phyloP scores from a whole-genome alignment of 176 grass and related monocot genomes.

The Phoenix roebelenii region DNA sequence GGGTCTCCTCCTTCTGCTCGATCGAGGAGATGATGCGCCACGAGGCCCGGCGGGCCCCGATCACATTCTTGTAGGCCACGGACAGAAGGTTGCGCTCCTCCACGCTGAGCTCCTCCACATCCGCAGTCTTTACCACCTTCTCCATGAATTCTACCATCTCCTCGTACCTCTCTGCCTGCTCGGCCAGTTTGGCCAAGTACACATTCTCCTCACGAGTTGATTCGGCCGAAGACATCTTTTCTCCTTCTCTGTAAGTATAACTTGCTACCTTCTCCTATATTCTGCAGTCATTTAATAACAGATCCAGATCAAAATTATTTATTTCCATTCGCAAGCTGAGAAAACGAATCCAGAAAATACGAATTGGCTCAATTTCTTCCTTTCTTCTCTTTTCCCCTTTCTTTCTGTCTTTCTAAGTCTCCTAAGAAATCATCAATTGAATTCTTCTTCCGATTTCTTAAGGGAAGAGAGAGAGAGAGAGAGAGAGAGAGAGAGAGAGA shows the following conservation, averaged over 20 bases:
- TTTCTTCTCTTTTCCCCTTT: no score
- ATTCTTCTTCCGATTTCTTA: no score
- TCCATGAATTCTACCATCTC: constrained; percentile 21
- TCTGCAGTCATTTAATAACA: neutral
- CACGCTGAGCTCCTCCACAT: constrained; percentile 6
- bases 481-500: no score
- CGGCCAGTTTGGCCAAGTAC: constrained; percentile 13
- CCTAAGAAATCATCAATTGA: no score
- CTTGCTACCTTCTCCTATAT: neutral
- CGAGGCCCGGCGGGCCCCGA: constrained; percentile 13
- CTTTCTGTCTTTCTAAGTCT: no score
- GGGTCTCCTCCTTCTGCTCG: constrained; percentile 16
- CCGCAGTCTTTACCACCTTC: constrained; percentile 12
- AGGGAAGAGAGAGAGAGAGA: no score
- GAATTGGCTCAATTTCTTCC: no score
- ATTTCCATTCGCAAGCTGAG: no score
- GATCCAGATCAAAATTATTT: no score
- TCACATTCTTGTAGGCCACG: constrained; percentile 18
- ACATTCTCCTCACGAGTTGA: constrained; percentile 17
- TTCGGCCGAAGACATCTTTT: neutral
- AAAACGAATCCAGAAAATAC: no score
- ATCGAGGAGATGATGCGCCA: constrained; percentile 20
- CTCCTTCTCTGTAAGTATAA: neutral
- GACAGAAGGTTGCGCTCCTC: constrained; percentile 20
- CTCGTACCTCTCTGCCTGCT: constrained; percentile 16